Base-by-base conservation (phyloP, 768 basidiomycete species). In the Agrocybe praecox region DNA sequence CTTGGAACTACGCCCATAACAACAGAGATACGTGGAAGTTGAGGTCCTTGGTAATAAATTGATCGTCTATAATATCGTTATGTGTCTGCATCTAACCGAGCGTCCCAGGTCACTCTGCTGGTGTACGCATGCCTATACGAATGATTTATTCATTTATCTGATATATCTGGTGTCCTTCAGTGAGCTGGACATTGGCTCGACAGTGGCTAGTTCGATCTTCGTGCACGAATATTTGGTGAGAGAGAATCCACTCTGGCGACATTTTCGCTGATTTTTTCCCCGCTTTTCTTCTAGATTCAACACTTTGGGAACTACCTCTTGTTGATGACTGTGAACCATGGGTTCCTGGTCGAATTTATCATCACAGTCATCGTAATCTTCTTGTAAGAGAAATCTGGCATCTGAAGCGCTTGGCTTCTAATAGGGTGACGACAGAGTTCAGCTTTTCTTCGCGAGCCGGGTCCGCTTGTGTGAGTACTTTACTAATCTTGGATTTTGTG, bases 401-500 rank as follows among this genome's bases (percentile, higher is more conserved):
- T 43, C 1, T 11, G n/a, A n/a, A n/a, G n/a, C n/a, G n/a, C n/a
- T n/a, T n/a, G n/a, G 15, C 24, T 53, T 2, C 24, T 44, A 32
- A 10, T 9, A 44, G 14, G n/a, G 2, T n/a, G 1, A 15, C 32
- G 5, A 24, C 10, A 53, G 52, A 2, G 52, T 53, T 1, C 52
- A 53, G 19, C 26, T 53, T 21, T 53, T 53, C 52, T 53, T 53
- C 29, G 52, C 52, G 2, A 53, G 32, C 21, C 7, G 52, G 33
- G 52, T 53, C 18, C 24, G 33, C n/a, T 10, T 53, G 34, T 34
- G 52, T 53, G 32, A 34, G 21, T 23, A 1, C 18, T 12, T 6
- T 19, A 0, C 44, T 6, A 14, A 23, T 29, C 17, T 26, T 43
- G n/a, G n/a, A n/a, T 53, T 12, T 7, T 34, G 8, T 15, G 19